Evolutionary conservation across 768 basidiomycete species (phyloP), one percentile per base, ranked within the genome.

Genomic region (Phanerochaete sordida): DNA sequence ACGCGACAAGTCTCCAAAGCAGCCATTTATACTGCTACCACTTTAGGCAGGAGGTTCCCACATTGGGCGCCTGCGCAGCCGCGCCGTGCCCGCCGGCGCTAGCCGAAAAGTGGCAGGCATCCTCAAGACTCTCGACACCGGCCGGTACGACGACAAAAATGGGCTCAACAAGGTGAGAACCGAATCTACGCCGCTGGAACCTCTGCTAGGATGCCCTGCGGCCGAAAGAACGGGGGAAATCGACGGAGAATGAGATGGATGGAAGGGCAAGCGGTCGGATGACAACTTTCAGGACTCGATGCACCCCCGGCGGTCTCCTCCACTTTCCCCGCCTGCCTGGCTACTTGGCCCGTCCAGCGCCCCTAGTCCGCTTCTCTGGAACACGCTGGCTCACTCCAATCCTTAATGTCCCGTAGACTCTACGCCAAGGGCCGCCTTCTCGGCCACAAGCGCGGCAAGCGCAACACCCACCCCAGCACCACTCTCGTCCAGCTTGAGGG

Each of bases 381-480:
- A 62, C 49, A 28, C 56, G 27, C 48, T 59, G 69, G 61, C 57
- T 62, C 50, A 60, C 47, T 30, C 44, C 24, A 62, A 23, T n/a
- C 64, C 58, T 65, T 50, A 35, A 28, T 57, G 58, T n/a, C 63
- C 30, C 19, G 8, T 73, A 96, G 95, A 85, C 85, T 97, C 71
- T 96, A 97, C 85, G 75, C 77, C 78, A 98, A 97, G 83, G 97
- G 93, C 75, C 94, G 97, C 70, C 87, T 99, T 73, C 83, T 98
- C 70, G 94, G 95, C 65, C 93, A 96, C 91, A 98, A 98, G 82
- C 93, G 97, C 65, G 95, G 92, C 63, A 98, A 98, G 82, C 90
- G 94, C 73, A 98, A 98, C 84, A 83, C 90, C 60, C 84, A 89
- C 72, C 95, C 94, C 72, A 96, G 96, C 83, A 97, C 95, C 63